Conservation (phyloP, 768 basidiomycete genomes). For the Serendipita sp. region DNA sequence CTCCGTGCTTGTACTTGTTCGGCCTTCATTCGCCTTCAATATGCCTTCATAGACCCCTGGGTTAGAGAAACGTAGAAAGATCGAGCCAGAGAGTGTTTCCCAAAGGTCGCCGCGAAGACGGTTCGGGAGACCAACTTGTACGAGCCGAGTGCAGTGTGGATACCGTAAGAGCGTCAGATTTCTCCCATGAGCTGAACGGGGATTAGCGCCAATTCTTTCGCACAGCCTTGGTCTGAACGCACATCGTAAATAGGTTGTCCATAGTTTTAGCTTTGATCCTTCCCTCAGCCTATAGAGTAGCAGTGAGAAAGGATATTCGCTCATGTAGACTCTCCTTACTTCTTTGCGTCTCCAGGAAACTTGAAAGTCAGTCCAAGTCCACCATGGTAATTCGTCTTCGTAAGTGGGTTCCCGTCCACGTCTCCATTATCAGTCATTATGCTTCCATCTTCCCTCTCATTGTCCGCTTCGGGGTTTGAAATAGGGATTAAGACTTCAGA, state of each 20-base stretch:
- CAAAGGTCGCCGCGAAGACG: conserved; percentile 92
- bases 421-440: conserved; percentile 35
- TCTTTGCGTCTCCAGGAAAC: conserved; percentile 85
- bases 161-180: conserved; percentile 92
- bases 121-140: conserved; percentile 93
- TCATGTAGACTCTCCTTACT: conserved; percentile 31
- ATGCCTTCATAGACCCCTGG: conserved; percentile 69
- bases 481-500: conserved; percentile 71
- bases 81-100: conserved; percentile 90
- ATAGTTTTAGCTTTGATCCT: conserved; percentile 88
- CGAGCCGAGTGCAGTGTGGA: conserved; percentile 90
- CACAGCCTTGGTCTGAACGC: conserved; percentile 13
- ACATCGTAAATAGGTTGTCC: conserved; percentile 79
- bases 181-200: conserved; percentile 62
- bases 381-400: conserved; percentile 47
- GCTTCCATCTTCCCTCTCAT: conserved; percentile 53
- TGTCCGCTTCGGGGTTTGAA: conserved; percentile 34
- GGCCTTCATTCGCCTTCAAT: conserved; percentile 53
- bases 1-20: conserved; percentile 76
- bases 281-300: conserved; percentile 48
- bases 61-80: conserved; percentile 76
- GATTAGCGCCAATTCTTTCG: conserved; percentile 3
- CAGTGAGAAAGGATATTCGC: not conserved
- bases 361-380: conserved; percentile 71
- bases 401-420: conserved; percentile 21